These are phyloP conservation scores for Blastocystis sp. DNA, from an alignment of 352 stramenopile species.

Conservation along the genomic window DNA sequence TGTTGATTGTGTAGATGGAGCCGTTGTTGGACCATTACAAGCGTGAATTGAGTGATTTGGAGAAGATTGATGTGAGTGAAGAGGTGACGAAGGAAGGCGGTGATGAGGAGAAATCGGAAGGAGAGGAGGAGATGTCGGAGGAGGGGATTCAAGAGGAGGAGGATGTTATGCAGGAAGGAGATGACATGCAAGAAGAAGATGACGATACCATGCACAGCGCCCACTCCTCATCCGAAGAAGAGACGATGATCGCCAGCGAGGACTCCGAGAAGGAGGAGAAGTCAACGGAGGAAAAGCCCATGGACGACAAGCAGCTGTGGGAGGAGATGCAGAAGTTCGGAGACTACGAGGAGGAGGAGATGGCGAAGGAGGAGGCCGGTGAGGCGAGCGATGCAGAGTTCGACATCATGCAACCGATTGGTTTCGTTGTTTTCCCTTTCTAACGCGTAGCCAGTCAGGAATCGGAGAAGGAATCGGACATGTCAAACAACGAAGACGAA, in stretches of 20 bases:
- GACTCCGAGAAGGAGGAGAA: constrained; percentile 22
- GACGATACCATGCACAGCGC: too few relatives aligned
- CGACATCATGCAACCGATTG: not conserved
- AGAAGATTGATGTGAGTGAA: not conserved
- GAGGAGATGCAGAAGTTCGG: constrained; percentile 15
- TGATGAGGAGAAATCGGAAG: not conserved
- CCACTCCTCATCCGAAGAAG: too few relatives aligned
- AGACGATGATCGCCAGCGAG: not conserved
- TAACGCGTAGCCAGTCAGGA: not conserved
- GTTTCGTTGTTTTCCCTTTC: not conserved
- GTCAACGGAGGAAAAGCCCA: constrained; percentile 27
- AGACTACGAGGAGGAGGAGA: not conserved
- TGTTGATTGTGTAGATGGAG: not conserved
- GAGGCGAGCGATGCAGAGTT: constrained; percentile 62
- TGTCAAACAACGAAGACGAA: not conserved
- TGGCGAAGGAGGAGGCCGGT: constrained; percentile 35
- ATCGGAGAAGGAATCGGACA: not conserved
- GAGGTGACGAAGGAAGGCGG: not conserved
- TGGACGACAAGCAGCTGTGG: constrained; percentile 13
- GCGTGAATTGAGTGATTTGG: not conserved
- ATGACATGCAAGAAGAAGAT: constrained; percentile 60
- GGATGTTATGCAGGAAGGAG: not conserved
- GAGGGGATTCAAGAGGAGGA: not conserved
- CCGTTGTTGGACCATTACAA: constrained; percentile 10
- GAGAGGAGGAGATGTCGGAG: not conserved